Evolutionary conservation across 164 flowering plant species (phyloP).

Genomic region (Santalum album): DNA sequence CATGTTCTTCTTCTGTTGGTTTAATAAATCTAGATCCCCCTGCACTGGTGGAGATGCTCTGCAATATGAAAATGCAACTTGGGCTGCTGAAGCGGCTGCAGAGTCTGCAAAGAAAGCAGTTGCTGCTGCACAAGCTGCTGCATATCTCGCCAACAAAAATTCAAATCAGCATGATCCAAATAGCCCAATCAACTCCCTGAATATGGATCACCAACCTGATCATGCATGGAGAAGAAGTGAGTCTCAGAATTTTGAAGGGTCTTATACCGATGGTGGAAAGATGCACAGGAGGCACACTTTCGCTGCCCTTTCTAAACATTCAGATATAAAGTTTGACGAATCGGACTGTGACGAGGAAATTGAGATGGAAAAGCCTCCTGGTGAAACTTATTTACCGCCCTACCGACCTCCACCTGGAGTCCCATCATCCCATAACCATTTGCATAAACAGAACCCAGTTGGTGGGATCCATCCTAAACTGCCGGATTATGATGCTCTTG

Average conservation of each 20-base stretch:
- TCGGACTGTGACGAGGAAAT: constrained; percentile 74
- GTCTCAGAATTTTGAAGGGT: constrained; percentile 20
- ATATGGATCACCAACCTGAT: constrained; percentile 10
- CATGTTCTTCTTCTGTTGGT: background rate
- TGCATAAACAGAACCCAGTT: constrained; percentile 15
- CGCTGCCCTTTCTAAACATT: constrained; percentile 30
- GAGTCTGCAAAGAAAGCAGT: constrained; percentile 69
- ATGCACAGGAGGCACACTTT: constrained; percentile 55
- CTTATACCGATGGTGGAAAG: constrained; percentile 17
- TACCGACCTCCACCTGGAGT: constrained; percentile 39
- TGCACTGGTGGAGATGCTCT: constrained; percentile 12
- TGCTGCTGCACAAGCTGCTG: constrained; percentile 89
- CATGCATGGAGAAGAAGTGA: constrained; percentile 13
- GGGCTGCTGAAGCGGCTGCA: constrained; percentile 88
- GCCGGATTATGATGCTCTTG: constrained; percentile 76
- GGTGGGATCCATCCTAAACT: constrained; percentile 72
- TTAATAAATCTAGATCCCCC: constrained; percentile 15
- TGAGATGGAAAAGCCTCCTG: constrained; percentile 39
- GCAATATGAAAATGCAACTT: constrained; percentile 45
- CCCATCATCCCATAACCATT: constrained; percentile 10
- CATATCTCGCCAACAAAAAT: constrained; percentile 46
- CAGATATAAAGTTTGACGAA: constrained; percentile 71
- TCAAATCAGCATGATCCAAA: constrained; percentile 10
- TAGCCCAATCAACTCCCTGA: constrained; percentile 6
- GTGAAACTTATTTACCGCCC: constrained; percentile 29